Conservation (phyloP, 176 grass and related monocot genomes). For the Aegilops bicornis region DNA sequence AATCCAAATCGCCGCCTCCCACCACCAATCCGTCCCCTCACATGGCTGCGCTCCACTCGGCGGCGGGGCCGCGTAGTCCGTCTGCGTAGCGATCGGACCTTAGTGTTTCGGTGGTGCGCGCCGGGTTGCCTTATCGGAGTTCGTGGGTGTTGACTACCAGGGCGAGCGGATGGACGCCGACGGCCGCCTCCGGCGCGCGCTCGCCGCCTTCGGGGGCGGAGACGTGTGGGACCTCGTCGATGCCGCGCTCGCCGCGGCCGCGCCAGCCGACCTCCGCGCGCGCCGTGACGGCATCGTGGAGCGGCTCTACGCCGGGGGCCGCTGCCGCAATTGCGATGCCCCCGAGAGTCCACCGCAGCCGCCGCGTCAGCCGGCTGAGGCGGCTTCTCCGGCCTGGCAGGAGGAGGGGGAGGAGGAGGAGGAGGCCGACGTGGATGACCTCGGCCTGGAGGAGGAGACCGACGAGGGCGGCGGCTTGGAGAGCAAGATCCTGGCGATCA, state of each 20-base stretch:
- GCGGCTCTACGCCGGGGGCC: constrained; percentile 43
- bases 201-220: constrained; percentile 37
- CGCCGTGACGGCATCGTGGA: constrained; percentile 80
- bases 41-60: constrained; percentile 37
- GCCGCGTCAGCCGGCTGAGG: not conserved
- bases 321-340: constrained; percentile 51
- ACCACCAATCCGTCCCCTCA: constrained; percentile 34
- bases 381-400: constrained; percentile 1
- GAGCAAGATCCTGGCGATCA: constrained; percentile 68
- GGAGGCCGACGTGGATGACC: constrained; percentile 18
- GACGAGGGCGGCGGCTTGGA: constrained; percentile 20
- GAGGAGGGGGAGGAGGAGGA: not conserved
- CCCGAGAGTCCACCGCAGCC: not conserved
- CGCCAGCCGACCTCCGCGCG: constrained; percentile 54
- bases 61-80: constrained; percentile 10
- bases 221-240: constrained; percentile 82
- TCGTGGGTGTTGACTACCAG: not conserved
- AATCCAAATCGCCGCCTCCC: constrained; percentile 32
- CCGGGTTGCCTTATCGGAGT: not conserved
- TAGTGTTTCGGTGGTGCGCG: not conserved
- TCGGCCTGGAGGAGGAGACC: constrained; percentile 18
- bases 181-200: constrained; percentile 51
- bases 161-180: constrained; percentile 41
- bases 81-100: not conserved
- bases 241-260: constrained; percentile 51